phyloP scores from a whole-genome alignment of 139 green algal genomes.

The Trebouxia sp. region DNA sequence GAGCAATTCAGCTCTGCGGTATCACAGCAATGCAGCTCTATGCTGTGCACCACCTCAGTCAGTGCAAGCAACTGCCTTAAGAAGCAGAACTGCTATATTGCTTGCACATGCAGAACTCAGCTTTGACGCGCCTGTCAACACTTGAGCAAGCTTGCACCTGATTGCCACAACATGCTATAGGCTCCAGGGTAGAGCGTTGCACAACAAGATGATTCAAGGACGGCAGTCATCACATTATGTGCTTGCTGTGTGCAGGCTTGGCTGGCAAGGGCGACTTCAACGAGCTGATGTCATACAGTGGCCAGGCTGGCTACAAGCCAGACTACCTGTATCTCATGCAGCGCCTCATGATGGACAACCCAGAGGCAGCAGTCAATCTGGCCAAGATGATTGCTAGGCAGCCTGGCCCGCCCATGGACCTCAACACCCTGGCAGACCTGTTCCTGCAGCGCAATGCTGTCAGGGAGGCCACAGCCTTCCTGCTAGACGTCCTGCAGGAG shows the following conservation, averaged over 20 bases:
- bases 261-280: slow-evolving; percentile 96
- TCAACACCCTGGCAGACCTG: slow-evolving; percentile 95
- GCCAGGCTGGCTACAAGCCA: slow-evolving; percentile 79
- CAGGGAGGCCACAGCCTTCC: slow-evolving; percentile 93
- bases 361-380: slow-evolving; percentile 88
- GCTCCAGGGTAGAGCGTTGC: too few relatives aligned
- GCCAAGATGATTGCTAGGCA: slow-evolving; percentile 94
- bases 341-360: slow-evolving; percentile 93
- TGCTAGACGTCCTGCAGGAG: slow-evolving; percentile 94
- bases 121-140: too few relatives aligned
- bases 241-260: slow-evolving; percentile 49
- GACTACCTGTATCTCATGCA: slow-evolving; percentile 97
- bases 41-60: too few relatives aligned
- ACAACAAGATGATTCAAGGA: too few relatives aligned
- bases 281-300: slow-evolving; percentile 79
- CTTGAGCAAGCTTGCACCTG: too few relatives aligned
- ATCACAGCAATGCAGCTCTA: too few relatives aligned
- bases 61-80: too few relatives aligned
- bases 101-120: too few relatives aligned
- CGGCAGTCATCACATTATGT: too few relatives aligned
- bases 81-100: too few relatives aligned
- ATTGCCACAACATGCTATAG: too few relatives aligned
- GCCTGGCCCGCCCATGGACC: slow-evolving; percentile 78
- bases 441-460: slow-evolving; percentile 94
- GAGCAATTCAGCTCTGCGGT: too few relatives aligned